Evolutionary conservation across 139 green algal genomes (phyloP).

Genomic region (Coccomyxa sp.): DNA sequence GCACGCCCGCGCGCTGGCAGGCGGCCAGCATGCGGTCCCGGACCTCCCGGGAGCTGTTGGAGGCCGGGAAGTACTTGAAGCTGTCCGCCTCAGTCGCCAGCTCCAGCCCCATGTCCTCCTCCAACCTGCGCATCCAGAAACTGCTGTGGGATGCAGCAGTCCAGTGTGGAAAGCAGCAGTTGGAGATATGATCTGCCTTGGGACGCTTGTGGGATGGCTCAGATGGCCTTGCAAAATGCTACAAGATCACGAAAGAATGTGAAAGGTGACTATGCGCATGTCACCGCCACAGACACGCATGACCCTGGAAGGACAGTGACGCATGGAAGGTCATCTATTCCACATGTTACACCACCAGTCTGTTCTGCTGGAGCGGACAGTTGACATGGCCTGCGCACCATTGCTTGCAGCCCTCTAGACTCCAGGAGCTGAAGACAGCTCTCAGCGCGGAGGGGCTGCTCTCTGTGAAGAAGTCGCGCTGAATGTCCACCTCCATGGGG

Average conservation of each 20-base stretch:
- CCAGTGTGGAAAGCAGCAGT: no score
- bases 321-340: no score
- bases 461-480: conserved; percentile 72
- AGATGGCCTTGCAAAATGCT: no score
- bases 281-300: neutral
- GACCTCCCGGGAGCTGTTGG: conserved; percentile 72
- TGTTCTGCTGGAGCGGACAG: no score
- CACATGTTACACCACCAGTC: no score
- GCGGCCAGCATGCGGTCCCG: conserved; percentile 59
- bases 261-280: neutral
- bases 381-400: conserved; percentile 67
- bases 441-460: conserved; percentile 39
- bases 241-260: no score
- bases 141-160: no score
- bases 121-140: no score
- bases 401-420: conserved; percentile 51
- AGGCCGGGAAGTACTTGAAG: conserved; percentile 77
- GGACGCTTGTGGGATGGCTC: no score
- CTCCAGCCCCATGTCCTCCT: conserved; percentile 57
- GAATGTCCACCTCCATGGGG: conserved; percentile 49
- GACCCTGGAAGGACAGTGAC: no score
- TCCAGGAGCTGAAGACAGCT: conserved; percentile 70
- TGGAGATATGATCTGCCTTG: no score
- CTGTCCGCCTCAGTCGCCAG: conserved; percentile 66
- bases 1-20: conserved; percentile 43